Evolutionary conservation across 495 filamentous ascomycete species (phyloP).

Genomic region (Darksidea phi): DNA sequence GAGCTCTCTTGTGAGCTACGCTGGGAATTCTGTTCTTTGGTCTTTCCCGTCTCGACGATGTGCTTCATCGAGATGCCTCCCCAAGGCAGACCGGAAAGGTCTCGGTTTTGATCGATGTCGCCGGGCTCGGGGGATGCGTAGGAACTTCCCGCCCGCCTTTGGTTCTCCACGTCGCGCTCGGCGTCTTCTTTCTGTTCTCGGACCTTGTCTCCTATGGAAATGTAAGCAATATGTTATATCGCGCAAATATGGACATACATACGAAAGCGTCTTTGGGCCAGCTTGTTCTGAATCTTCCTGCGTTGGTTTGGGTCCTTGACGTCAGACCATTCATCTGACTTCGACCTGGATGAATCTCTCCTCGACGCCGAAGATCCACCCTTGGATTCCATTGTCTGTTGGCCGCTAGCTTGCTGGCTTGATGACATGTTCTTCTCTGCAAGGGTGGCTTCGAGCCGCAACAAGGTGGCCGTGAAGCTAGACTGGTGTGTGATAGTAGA

Average conservation of each 20-base stretch:
- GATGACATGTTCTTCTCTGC: slow-evolving; percentile 23
- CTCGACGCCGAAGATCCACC: slow-evolving; percentile 22
- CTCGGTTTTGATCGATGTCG: slow-evolving; percentile 48
- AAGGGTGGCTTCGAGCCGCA: background rate
- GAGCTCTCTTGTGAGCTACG: slow-evolving; percentile 38
- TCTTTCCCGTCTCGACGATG: slow-evolving; percentile 55
- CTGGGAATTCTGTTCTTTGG: slow-evolving; percentile 41
- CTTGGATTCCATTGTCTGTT: slow-evolving; percentile 16
- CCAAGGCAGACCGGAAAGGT: slow-evolving; percentile 64
- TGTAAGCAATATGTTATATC: slow-evolving; percentile 13
- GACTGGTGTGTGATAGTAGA: too few relatives aligned
- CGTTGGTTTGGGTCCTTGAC: slow-evolving; percentile 43
- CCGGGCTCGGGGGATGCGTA: slow-evolving; percentile 56
- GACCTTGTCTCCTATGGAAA: slow-evolving; percentile 55
- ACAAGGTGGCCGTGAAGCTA: too few relatives aligned
- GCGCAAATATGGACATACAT: slow-evolving; percentile 13
- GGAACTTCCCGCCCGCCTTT: slow-evolving; percentile 53
- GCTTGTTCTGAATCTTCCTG: slow-evolving; percentile 46
- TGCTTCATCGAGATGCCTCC: slow-evolving; percentile 58
- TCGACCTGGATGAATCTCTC: slow-evolving; percentile 24
- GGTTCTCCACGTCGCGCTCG: slow-evolving; percentile 57
- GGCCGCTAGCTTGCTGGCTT: slow-evolving; percentile 18
- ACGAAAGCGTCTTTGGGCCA: slow-evolving; percentile 47
- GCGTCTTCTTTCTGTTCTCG: slow-evolving; percentile 58
- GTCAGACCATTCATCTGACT: slow-evolving; percentile 42